Evolutionary conservation across 306 rosid species (phyloP), one percentile per base, ranked within the genome.

Genomic region (Parietaria judaica): DNA sequence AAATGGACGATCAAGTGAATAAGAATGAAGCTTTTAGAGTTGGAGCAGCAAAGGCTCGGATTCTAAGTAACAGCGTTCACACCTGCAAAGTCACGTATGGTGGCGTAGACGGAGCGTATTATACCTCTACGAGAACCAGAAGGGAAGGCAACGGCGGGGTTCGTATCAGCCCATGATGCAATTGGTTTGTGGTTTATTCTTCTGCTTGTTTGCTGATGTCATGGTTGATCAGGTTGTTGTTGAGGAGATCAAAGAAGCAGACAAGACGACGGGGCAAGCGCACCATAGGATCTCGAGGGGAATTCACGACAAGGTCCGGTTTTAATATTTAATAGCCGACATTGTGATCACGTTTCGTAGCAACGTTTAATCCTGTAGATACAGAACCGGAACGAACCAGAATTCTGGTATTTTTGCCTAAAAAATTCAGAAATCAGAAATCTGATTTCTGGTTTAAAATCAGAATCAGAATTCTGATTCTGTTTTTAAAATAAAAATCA

Each of bases 181-280:
- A 37, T 49, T 47, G 63, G 51, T 34, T 56, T 6, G 60, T 55
- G 13, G 43, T 59, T 16, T 4, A n/a, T 17, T 15, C 36, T 43
- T 7, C 41, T 45, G 1, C 31, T 13, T 7, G 51, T 7, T 69
- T 70, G 61, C 46, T 71, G 46, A 15, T 51, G 64, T 64, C 43
- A 47, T 36, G 61, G 66, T 67, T 61, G 62, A 39, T 44, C 78
- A 92, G 95, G 83, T 63, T 47, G 48, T 77, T 47, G 48, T 92
- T 45, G 96, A 88, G 78, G 98, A 92, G 68, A 69, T 58, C n/a
- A 86, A 84, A 76, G 98, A 92, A 79, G 98, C 95, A 17, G 88
- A 92, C 66, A 58, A 61, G 16, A 79, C 85, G 54, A 92, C 88
- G 5, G 80, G 94, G 61, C 84, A 86, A 66, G 96, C 98, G 48